phyloP scores from a whole-genome alignment of 1,139 yeast species.

The Groenewaldozyma sp. region DNA sequence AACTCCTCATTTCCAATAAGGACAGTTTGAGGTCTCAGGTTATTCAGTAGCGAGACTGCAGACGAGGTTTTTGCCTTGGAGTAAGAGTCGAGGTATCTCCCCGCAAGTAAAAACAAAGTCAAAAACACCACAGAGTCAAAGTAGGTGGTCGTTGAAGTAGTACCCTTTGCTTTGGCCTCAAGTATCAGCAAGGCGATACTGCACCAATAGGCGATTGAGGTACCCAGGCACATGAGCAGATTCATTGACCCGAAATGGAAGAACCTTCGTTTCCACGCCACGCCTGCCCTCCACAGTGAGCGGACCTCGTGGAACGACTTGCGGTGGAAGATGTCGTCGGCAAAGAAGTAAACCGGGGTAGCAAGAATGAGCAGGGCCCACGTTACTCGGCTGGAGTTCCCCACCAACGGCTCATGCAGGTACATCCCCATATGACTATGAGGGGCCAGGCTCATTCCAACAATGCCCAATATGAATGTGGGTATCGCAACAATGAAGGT shows the following conservation, averaged over 20 bases:
- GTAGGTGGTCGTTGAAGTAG: constrained; percentile 50
- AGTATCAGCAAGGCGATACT: constrained; percentile 50
- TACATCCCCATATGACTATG: constrained; percentile 40
- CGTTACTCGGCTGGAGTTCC: constrained; percentile 51
- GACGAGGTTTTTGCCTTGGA: constrained; percentile 61
- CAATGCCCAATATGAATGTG: constrained; percentile 58
- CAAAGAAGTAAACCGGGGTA: constrained; percentile 67
- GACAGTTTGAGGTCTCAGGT: constrained; percentile 44
- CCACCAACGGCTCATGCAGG: constrained; percentile 51
- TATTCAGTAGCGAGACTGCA: constrained; percentile 47
- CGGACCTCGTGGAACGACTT: constrained; percentile 54
- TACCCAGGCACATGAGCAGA: constrained; percentile 60
- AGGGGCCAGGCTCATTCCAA: constrained; percentile 57
- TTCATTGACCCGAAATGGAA: constrained; percentile 74
- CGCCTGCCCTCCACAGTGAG: constrained; percentile 49
- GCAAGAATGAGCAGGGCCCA: constrained; percentile 59
- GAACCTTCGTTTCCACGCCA: constrained; percentile 46
- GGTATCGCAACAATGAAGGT: constrained; percentile 54
- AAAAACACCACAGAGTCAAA: constrained; percentile 74
- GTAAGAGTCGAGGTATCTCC: constrained; percentile 56
- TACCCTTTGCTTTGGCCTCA: constrained; percentile 34
- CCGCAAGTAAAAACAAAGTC: constrained; percentile 60
- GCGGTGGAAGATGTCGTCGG: constrained; percentile 62
- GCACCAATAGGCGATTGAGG: constrained; percentile 61
- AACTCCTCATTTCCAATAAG: constrained; percentile 25